Evolutionary conservation across 2,329 filamentous ascomycete genomes (phyloP), one percentile per base, ranked within the genome.

Genomic region (Zymoseptoria pseudotritici): DNA sequence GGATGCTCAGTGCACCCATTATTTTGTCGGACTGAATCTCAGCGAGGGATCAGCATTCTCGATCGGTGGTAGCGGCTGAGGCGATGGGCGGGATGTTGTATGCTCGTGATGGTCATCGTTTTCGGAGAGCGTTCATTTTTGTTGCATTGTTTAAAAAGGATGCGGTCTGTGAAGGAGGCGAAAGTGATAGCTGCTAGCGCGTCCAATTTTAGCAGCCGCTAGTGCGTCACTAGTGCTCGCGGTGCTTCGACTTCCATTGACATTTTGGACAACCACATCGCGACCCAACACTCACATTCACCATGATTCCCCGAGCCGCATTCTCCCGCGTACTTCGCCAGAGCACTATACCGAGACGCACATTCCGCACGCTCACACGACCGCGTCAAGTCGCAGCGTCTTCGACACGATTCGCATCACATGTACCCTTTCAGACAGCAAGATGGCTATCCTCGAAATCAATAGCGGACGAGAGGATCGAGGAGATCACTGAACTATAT

Each of bases 1-100:
- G 74, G 29, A 76, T 67, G 42, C 73, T 74, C 61, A 76, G 66
- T 69, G 74, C 76, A 61, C 74, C 77, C 78, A 79, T 79, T 8
- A 57, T 63, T 53, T 22, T 22, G 29, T 24, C 13, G 55, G 7
- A 22, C 36, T 26, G 22, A n/a, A 20, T 54, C 52, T 63, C 63
- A 61, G 49, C 59, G 58, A 24, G 60, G 52, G 29, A 57, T 56
- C 24, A 60, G 55, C 57, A 60, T 57, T 19, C n/a, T 59, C 19
- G 57, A 55, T 53, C 53, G 53, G 53, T 58, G 57, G 51, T 46
- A 36, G 19, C 54, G 31, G 53, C 29, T 29, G 55, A 56, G 50
- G 51, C 17, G 51, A 26, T 42, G 17, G 19, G 13, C 24, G 13
- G 24, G 19, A 24, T 17, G 24, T 24, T 36, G 17, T 57, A 19